phyloP scores from a whole-genome alignment of 2,329 filamentous ascomycete genomes.

The Trichoderma pleuroti region DNA sequence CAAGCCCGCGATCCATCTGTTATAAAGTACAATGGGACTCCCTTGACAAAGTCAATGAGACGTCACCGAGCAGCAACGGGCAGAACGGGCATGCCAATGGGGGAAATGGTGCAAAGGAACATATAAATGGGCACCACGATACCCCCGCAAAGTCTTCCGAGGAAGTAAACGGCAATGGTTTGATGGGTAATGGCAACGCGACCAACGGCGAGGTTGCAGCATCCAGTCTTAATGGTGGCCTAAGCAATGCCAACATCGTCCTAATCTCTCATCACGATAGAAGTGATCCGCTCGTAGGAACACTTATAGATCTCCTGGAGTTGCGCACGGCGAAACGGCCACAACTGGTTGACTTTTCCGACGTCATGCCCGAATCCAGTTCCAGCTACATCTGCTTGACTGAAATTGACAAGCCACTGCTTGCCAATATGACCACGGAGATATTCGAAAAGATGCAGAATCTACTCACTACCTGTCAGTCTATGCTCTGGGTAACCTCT shows the following conservation, averaged over 20 bases:
- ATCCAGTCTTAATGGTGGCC: background rate
- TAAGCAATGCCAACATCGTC: conserved; percentile 23
- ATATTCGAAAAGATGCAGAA: conserved; percentile 39
- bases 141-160: background rate
- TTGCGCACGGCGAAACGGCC: conserved; percentile 24
- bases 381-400: conserved; percentile 39
- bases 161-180: background rate
- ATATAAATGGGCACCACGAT: background rate
- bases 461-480: conserved; percentile 34
- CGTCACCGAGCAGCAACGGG: background rate
- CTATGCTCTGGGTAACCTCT: conserved; percentile 40
- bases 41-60: conserved; percentile 25
- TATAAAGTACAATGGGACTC: conserved; percentile 46
- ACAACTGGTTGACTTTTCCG: conserved; percentile 22
- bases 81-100: background rate
- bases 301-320: conserved; percentile 25
- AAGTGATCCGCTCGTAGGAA: conserved; percentile 22
- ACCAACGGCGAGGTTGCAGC: background rate
- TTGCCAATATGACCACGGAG: conserved; percentile 37
- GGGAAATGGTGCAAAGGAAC: background rate
- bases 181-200: background rate
- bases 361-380: conserved; percentile 18
- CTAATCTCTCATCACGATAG: conserved; percentile 26
- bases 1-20: conserved; percentile 34
- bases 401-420: conserved; percentile 43